phyloP scores from a whole-genome alignment of 148 eudicot species.

The Tetragonia tetragonoides region DNA sequence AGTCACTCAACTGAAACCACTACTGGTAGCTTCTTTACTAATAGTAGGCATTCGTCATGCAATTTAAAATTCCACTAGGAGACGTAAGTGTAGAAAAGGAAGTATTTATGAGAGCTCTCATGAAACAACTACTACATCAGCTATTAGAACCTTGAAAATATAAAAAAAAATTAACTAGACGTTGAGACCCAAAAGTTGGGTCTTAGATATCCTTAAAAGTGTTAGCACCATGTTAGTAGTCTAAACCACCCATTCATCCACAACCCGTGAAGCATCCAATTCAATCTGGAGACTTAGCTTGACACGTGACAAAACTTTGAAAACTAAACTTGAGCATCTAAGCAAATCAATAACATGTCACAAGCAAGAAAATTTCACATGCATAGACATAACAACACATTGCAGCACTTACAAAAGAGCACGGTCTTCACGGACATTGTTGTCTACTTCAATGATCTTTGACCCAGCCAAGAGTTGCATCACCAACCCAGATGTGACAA shows the following conservation, averaged over 20 bases:
- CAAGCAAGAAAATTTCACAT: neutral
- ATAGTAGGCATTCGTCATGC: neutral
- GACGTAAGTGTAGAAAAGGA: too few species aligned
- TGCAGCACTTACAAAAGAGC: conserved; percentile 65
- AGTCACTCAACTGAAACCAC: neutral
- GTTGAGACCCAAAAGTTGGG: too few species aligned
- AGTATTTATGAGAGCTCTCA: too few species aligned
- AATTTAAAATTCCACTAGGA: neutral
- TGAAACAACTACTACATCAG: too few species aligned
- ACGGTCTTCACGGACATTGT: conserved; percentile 89
- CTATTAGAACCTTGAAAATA: too few species aligned
- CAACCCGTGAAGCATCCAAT: neutral
- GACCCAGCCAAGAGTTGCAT: conserved; percentile 94
- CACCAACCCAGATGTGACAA: conserved; percentile 86
- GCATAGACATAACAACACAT: neutral
- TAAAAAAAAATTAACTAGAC: too few species aligned
- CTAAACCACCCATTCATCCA: too few species aligned
- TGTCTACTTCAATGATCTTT: conserved; percentile 87
- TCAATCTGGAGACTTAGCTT: neutral
- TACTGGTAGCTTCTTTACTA: neutral
- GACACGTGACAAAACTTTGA: neutral
- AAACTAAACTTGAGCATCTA: conserved; percentile 1
- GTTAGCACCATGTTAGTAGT: too few species aligned
- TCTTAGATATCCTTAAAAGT: too few species aligned
- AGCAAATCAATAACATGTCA: neutral